These are phyloP conservation scores for Xylaria hypoxylon DNA, from an alignment of 2,329 filamentous ascomycete genomes.

Conservation along the genomic window DNA sequence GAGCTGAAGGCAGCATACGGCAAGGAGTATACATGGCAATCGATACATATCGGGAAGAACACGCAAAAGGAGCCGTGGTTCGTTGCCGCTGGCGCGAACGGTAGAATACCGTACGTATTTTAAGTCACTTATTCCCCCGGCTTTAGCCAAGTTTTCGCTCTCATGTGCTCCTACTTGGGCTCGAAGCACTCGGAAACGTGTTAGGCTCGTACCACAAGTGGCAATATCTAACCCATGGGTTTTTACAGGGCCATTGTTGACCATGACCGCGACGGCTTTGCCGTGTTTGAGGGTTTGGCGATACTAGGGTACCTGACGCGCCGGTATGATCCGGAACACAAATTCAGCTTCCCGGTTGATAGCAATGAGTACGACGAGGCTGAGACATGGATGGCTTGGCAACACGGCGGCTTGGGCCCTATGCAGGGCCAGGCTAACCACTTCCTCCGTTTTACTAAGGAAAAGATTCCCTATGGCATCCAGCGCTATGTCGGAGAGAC, in stretches of 20 bases:
- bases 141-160: background rate
- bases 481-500: conserved; percentile 82
- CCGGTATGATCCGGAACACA: conserved; percentile 77
- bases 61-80: conserved; percentile 77
- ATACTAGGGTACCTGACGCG: conserved; percentile 80
- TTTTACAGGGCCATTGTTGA: conserved; percentile 66
- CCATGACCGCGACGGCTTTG: conserved; percentile 69
- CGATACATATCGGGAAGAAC: conserved; percentile 70
- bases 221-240: background rate
- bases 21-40: conserved; percentile 68
- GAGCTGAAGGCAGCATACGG: conserved; percentile 75
- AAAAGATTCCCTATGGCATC: conserved; percentile 76
- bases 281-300: conserved; percentile 79
- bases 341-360: conserved; percentile 68
- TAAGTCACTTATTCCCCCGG: background rate
- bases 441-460: conserved; percentile 75
- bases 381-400: conserved; percentile 75
- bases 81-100: conserved; percentile 71
- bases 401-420: conserved; percentile 80
- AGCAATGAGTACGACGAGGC: conserved; percentile 54
- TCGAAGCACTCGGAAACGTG: background rate
- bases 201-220: background rate
- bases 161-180: background rate
- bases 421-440: conserved; percentile 82
- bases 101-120: conserved; percentile 62